Conservation (phyloP, 495 filamentous ascomycete species). For the Sphaerosporella brunnea region DNA sequence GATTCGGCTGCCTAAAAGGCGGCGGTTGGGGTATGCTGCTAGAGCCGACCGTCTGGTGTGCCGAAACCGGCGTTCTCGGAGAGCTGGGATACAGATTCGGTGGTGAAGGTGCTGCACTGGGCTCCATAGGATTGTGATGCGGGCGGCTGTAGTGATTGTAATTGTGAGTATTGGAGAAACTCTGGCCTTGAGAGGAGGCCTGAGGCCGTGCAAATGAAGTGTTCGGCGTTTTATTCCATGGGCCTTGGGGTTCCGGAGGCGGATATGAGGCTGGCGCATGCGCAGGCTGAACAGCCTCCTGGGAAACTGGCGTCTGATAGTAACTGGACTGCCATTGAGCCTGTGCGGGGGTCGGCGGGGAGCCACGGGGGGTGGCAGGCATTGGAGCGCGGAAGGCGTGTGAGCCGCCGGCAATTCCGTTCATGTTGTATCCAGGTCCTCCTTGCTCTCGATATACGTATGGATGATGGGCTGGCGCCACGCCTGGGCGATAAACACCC, state of each 20-base stretch:
- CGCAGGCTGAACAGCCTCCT: not conserved
- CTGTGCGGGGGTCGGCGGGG: not conserved
- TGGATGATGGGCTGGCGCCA: not conserved
- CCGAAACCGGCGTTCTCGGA: conserved; percentile 19
- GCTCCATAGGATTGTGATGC: conserved; percentile 22
- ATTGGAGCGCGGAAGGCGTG: conserved; percentile 1
- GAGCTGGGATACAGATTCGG: conserved; percentile 23
- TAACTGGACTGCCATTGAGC: not conserved
- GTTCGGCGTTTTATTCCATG: not conserved
- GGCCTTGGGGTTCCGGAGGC: not conserved
- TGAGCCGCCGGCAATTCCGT: conserved; percentile 4
- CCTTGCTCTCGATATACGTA: conserved; percentile 4
- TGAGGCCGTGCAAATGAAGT: conserved; percentile 1
- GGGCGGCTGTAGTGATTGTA: conserved; percentile 12
- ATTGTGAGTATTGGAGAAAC: conserved; percentile 11
- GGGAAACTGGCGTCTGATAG: not conserved
- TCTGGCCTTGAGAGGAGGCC: not conserved
- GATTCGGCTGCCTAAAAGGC: conserved; percentile 10
- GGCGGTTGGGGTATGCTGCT: conserved; percentile 7
- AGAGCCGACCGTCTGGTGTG: conserved; percentile 13
- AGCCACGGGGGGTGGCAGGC: conserved; percentile 1
- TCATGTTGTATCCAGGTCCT: not conserved
- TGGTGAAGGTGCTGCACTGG: conserved; percentile 24
- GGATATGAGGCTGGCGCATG: not conserved
- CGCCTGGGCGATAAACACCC: not conserved